A percentile compares a stretch with the other conserved stretches of the same genome.
Conservation (phyloP, 495 filamentous ascomycete genomes). For the Annulohypoxylon bovei region DNA sequence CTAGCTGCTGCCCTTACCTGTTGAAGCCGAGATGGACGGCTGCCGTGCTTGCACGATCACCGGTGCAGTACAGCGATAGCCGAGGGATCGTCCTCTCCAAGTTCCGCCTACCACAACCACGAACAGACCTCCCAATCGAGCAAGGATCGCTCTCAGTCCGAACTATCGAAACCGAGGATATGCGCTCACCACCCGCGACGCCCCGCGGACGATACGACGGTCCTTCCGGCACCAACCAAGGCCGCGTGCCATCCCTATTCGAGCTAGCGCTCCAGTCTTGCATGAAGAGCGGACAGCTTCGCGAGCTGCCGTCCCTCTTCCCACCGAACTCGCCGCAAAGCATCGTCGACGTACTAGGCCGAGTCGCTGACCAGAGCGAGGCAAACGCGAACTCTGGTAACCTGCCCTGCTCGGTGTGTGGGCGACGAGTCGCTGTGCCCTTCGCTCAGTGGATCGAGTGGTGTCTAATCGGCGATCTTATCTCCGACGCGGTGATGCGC, state of each 20-base stretch:
- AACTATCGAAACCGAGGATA: conserved; percentile 34
- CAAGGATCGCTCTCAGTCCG: neutral
- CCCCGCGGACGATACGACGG: conserved; percentile 1
- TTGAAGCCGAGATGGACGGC: conserved; percentile 17
- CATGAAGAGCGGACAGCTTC: conserved; percentile 32
- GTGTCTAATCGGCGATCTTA: conserved; percentile 61
- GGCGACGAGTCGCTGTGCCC: conserved; percentile 64
- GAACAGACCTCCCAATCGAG: neutral
- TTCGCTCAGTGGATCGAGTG: conserved; percentile 79
- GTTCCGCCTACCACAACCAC: conserved; percentile 29
- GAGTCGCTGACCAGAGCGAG: conserved; percentile 56
- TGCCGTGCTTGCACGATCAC: conserved; percentile 37
- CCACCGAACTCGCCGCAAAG: conserved; percentile 57
- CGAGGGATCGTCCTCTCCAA: conserved; percentile 43
- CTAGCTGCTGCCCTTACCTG: neutral
- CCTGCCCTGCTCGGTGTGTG: conserved; percentile 68
- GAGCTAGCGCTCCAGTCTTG: conserved; percentile 65
- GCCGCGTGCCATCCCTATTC: conserved; percentile 63
- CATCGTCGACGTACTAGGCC: conserved; percentile 53
- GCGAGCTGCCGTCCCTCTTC: conserved; percentile 55
- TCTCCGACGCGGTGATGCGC: neutral
- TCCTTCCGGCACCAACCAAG: neutral
- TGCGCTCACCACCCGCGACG: conserved; percentile 23
- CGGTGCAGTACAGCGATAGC: conserved; percentile 47
- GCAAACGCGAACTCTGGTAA: conserved; percentile 55